Percentiles rank a stretch among this genome's conserved stretches.
Conservation (phyloP, 805 yeast genomes). For the Zygosaccharomyces pseudorouxii region DNA sequence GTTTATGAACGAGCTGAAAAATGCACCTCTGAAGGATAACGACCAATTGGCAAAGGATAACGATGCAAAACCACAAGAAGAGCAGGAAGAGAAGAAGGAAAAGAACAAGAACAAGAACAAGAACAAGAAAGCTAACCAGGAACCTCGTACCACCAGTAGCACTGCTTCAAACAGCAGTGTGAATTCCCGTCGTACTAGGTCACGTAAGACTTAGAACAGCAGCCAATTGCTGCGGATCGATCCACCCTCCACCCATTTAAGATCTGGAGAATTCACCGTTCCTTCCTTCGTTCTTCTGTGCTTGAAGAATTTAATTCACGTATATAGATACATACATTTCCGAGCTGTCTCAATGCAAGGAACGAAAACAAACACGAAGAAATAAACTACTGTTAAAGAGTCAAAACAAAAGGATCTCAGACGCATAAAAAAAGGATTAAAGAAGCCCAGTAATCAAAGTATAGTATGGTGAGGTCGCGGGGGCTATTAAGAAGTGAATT, state of each 20-base stretch:
- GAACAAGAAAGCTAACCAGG: constrained; percentile 1
- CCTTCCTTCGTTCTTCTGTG: constrained; percentile 8
- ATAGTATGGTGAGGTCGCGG: constrained; percentile 10
- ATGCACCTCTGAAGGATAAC: constrained; percentile 35
- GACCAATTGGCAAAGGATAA: constrained; percentile 29
- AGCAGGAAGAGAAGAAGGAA: not conserved
- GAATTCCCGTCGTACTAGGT: constrained; percentile 3
- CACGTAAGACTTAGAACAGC: constrained; percentile 1
- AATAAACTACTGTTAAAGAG: not conserved
- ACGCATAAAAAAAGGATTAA: not conserved
- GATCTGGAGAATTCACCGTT: too few relatives aligned
- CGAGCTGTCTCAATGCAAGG: not conserved
- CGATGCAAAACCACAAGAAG: constrained; percentile 17
- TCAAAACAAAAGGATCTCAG: not conserved
- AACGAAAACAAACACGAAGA: constrained; percentile 1
- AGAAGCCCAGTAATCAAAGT: not conserved
- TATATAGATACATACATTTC: constrained; percentile 17
- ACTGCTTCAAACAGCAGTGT: not conserved
- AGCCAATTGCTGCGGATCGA: too few relatives aligned
- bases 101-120: not conserved
- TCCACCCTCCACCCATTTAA: too few relatives aligned
- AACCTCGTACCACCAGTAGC: constrained; percentile 4
- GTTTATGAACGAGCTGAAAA: constrained; percentile 71
- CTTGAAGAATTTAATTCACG: constrained; percentile 14
- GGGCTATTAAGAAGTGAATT: constrained; percentile 34